Percentiles rank a stretch among this genome's conserved stretches.
These are phyloP conservation scores for Stentor coeruleus DNA, from an alignment of 73 alveolate species.

Conservation along the genomic window DNA sequence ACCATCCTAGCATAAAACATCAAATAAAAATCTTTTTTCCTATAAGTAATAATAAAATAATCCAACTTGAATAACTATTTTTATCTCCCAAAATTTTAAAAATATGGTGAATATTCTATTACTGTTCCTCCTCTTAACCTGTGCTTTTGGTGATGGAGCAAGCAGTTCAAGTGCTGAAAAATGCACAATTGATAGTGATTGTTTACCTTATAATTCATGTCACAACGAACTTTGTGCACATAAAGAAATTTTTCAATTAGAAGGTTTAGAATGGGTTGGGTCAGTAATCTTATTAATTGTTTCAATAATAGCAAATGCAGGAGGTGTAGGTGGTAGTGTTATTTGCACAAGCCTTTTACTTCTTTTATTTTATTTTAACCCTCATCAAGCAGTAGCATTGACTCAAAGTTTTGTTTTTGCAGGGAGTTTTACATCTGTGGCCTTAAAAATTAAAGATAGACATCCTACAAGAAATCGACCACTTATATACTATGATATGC, in stretches of 20 bases:
- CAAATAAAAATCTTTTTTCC: no score
- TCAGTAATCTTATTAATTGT: background rate
- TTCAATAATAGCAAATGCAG: background rate
- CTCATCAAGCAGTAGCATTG: background rate
- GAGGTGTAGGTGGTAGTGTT: slow-evolving; percentile 15
- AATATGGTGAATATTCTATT: no score
- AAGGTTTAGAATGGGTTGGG: background rate
- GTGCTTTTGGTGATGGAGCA: no score
- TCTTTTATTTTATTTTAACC: background rate
- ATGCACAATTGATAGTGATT: slow-evolving; percentile 8
- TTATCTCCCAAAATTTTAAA: no score
- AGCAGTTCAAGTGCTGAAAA: background rate
- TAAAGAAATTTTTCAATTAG: background rate
- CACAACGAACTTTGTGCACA: background rate
- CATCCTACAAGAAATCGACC: slow-evolving; percentile 28
- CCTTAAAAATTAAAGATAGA: background rate
- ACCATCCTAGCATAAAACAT: no score
- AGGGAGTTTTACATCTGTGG: background rate
- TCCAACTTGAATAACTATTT: no score
- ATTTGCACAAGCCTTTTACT: background rate
- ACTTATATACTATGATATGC: background rate
- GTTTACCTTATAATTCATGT: background rate
- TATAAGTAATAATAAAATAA: no score
- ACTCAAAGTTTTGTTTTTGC: background rate
- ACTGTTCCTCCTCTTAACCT: no score